phyloP scores from a whole-genome alignment of 1,284 basidiomycete genomes.

The Chondrostereum purpureum region DNA sequence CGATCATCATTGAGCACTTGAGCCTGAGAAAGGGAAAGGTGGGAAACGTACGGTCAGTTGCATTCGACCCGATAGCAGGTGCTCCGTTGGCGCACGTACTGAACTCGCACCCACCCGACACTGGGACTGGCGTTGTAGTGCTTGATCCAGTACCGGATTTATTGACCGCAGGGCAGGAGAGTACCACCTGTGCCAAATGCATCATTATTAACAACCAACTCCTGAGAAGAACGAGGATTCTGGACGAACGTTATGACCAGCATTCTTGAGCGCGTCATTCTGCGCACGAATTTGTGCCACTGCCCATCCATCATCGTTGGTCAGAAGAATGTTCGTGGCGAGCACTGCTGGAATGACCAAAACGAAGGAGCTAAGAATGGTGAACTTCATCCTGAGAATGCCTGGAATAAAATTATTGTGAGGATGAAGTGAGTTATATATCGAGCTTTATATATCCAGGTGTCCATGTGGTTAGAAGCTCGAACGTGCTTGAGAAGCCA shows the following conservation, averaged over 20 bases:
- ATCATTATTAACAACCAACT: too few relatives aligned
- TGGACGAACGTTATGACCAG: constrained; percentile 24
- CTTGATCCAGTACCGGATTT: constrained; percentile 32
- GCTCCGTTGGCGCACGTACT: constrained; percentile 30
- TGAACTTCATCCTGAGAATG: too few relatives aligned
- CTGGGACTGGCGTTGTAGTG: constrained; percentile 16
- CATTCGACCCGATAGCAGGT: constrained; percentile 30
- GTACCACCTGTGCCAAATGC: constrained; percentile 26
- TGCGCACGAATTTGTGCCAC: constrained; percentile 30
- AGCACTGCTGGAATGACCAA: neutral
- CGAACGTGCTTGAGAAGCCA: too few relatives aligned
- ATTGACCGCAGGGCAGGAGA: constrained; percentile 33
- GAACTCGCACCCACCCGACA: constrained; percentile 30
- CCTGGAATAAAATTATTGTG: too few relatives aligned
- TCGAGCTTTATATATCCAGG: too few relatives aligned
- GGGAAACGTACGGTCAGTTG: constrained; percentile 26
- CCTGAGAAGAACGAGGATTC: too few relatives aligned
- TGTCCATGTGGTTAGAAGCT: too few relatives aligned
- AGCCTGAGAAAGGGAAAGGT: neutral
- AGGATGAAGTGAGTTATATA: too few relatives aligned
- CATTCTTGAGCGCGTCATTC: constrained; percentile 23
- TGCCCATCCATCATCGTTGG: constrained; percentile 33
- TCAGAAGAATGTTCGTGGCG: constrained; percentile 14
- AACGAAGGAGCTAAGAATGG: neutral
- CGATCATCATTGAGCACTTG: too few relatives aligned